Evolutionary conservation across 495 filamentous ascomycete genomes (phyloP).

Genomic region (Aspergillus leporis): DNA sequence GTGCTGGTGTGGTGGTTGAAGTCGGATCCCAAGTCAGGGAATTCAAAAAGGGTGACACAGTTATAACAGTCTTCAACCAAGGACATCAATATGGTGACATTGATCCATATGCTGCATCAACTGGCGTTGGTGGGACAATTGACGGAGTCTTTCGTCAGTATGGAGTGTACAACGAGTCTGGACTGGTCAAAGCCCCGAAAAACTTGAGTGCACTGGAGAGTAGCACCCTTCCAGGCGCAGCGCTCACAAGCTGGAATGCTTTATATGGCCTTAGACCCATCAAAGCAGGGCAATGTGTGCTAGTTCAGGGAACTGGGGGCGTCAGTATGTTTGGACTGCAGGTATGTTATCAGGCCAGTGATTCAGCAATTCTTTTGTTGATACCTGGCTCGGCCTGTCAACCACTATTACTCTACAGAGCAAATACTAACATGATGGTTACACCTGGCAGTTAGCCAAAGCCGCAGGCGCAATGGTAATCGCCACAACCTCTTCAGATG

Average conservation of each 20-base stretch:
- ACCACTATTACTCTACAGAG: not conserved
- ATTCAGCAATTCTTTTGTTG: too few relatives aligned
- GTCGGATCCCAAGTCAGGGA: not conserved
- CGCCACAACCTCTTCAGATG: slow-evolving; percentile 36
- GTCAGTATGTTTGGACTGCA: slow-evolving; percentile 59
- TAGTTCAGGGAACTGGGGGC: slow-evolving; percentile 67
- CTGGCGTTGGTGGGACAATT: not conserved
- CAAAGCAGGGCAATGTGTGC: slow-evolving; percentile 56
- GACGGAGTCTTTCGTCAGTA: slow-evolving; percentile 7
- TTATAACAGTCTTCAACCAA: not conserved
- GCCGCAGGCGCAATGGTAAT: slow-evolving; percentile 37
- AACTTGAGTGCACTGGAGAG: not conserved
- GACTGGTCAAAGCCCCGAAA: not conserved
- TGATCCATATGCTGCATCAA: too few relatives aligned
- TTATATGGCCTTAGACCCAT: slow-evolving; percentile 43
- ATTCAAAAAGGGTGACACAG: slow-evolving; percentile 2
- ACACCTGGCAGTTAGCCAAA: slow-evolving; percentile 34
- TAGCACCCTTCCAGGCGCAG: slow-evolving; percentile 49
- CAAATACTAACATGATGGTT: not conserved
- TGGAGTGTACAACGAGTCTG: slow-evolving; percentile 1
- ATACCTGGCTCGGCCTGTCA: not conserved
- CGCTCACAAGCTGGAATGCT: slow-evolving; percentile 39
- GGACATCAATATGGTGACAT: too few relatives aligned
- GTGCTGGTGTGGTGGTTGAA: slow-evolving; percentile 1
- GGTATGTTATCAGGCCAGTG: too few relatives aligned